Conservation (phyloP, 495 filamentous ascomycete genomes). For the Thermothielavioides terrestris region DNA sequence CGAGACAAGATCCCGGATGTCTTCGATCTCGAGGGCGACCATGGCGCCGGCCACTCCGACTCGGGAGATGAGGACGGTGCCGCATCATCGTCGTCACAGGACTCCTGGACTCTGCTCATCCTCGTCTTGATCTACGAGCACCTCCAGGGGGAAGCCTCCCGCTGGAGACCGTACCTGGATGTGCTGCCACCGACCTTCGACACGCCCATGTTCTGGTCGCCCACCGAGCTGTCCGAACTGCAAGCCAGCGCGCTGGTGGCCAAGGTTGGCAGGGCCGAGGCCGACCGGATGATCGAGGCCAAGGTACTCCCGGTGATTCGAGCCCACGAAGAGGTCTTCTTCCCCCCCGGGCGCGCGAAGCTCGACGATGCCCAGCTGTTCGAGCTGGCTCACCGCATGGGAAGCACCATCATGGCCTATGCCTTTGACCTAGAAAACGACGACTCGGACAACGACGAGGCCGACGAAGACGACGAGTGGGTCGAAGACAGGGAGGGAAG, state of each 20-base stretch:
- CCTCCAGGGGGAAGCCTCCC: constrained; percentile 48
- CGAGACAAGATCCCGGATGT: constrained; percentile 27
- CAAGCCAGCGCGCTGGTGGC: constrained; percentile 66
- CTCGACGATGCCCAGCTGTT: constrained; percentile 45
- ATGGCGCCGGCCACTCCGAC: constrained; percentile 15
- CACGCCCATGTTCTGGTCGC: constrained; percentile 86
- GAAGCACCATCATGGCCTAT: constrained; percentile 86
- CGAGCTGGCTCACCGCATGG: constrained; percentile 64
- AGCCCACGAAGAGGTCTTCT: constrained; percentile 38
- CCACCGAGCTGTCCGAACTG: constrained; percentile 59
- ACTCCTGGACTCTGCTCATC: constrained; percentile 52
- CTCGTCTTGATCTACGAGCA: constrained; percentile 76
- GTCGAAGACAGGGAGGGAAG: constrained; percentile 61
- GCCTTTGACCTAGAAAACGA: constrained; percentile 71
- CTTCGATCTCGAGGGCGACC: constrained; percentile 23
- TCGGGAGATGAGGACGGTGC: constrained; percentile 26
- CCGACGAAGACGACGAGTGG: constrained; percentile 49
- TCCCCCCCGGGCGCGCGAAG: constrained; percentile 36
- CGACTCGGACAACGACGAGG: constrained; percentile 43
- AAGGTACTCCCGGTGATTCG: constrained; percentile 52
- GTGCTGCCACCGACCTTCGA: constrained; percentile 71
- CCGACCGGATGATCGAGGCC: constrained; percentile 58
- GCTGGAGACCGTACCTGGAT: constrained; percentile 75
- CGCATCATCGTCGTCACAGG: constrained; percentile 17
- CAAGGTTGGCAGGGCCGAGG: constrained; percentile 69